Evolutionary conservation across 176 grass and related monocot species (phyloP).

Genomic region (Paspalum notatum): DNA sequence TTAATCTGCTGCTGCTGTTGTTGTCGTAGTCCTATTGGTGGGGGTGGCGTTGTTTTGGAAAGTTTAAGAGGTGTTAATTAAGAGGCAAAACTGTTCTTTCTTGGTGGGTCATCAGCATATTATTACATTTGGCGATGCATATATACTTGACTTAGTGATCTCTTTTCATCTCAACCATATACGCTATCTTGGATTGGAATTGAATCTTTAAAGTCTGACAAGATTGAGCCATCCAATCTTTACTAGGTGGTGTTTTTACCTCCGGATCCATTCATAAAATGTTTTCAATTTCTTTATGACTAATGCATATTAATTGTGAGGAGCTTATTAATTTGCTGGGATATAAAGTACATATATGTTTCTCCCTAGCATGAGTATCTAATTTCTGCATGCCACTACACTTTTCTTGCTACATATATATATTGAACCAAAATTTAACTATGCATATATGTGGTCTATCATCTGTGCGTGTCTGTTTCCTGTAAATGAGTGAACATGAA

Average conservation of each 20-base stretch:
- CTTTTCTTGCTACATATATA: background rate
- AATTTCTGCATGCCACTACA: background rate
- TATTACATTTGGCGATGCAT: constrained; percentile 23
- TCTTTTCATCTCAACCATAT: background rate
- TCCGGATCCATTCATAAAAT: background rate
- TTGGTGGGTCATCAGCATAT: constrained; percentile 24
- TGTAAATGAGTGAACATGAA: constrained; percentile 34
- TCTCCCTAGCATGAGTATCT: no score
- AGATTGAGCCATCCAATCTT: background rate
- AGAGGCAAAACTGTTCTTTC: background rate
- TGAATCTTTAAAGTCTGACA: background rate
- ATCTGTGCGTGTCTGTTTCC: background rate
- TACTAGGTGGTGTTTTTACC: background rate
- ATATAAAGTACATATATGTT: no score
- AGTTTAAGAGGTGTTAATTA: background rate
- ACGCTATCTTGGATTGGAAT: background rate
- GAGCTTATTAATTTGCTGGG: no score
- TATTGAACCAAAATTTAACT: background rate
- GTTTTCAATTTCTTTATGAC: background rate
- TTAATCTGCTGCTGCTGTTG: constrained; percentile 4
- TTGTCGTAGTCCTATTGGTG: background rate
- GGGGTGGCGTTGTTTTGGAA: constrained; percentile 15
- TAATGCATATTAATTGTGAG: background rate
- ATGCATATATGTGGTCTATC: background rate
- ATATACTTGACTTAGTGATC: constrained; percentile 29